These are phyloP conservation scores for Lichtheimia ramosa DNA, from an alignment of 371 early-diverging fungal species.

Conservation along the genomic window DNA sequence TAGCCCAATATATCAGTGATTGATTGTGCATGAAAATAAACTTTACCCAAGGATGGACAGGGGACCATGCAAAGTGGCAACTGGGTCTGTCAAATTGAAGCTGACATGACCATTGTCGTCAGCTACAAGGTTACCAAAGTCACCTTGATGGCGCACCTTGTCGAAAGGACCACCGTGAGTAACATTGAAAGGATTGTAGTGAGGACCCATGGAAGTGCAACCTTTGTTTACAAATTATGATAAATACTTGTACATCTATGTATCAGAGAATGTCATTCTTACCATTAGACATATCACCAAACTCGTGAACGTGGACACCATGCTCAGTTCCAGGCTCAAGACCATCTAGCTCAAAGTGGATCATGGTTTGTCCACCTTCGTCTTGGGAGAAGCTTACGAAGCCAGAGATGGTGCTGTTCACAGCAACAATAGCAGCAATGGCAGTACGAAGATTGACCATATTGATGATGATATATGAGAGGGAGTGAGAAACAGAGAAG, in stretches of 20 bases:
- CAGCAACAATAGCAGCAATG: constrained; percentile 62
- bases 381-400: constrained; percentile 71
- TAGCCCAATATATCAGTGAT: neutral
- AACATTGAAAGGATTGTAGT: constrained; percentile 78
- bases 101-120: constrained; percentile 54
- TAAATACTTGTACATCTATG: neutral
- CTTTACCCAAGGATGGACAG: constrained; percentile 73
- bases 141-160: constrained; percentile 78
- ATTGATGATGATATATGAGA: constrained; percentile 19
- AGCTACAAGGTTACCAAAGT: constrained; percentile 81
- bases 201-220: constrained; percentile 73
- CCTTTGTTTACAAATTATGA: constrained; percentile 25
- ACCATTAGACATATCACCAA: constrained; percentile 76
- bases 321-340: constrained; percentile 73
- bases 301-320: constrained; percentile 87
- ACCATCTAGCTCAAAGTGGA: constrained; percentile 63
- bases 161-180: constrained; percentile 80
- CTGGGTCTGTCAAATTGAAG: constrained; percentile 50
- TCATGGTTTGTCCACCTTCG: constrained; percentile 49
- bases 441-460: constrained; percentile 56
- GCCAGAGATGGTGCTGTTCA: constrained; percentile 56
- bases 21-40: neutral
- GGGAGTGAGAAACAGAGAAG: neutral
- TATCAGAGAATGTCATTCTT: neutral
- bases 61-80: constrained; percentile 69